phyloP scores from a whole-genome alignment of 1,139 yeast genomes.

The Kodamaea sp. region DNA sequence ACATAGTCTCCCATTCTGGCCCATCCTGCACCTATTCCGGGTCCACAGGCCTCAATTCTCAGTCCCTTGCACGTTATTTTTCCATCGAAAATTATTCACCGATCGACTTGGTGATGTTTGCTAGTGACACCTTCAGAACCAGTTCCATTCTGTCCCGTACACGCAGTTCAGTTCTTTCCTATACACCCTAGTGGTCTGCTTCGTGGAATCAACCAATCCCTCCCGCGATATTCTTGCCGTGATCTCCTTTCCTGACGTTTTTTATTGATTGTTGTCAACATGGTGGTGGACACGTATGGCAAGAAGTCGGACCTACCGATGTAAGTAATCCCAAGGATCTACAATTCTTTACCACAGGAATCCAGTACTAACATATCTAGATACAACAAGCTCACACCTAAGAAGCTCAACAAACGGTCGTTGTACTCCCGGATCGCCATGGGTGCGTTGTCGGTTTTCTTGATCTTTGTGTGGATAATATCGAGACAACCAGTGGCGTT shows the following conservation, averaged over 20 bases:
- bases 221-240: no score
- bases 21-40: no score
- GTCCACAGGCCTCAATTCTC: no score
- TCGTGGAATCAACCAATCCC: no score
- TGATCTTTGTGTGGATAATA: conserved; percentile 9
- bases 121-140: no score
- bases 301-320: conserved; percentile 52
- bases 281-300: conserved; percentile 36
- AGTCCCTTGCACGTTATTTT: background rate
- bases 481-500: conserved; percentile 2
- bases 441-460: conserved; percentile 8
- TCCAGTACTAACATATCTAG: conserved; percentile 8
- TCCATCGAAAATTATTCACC: background rate
- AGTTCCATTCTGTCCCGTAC: no score
- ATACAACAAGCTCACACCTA: conserved; percentile 17
- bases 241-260: no score
- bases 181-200: no score
- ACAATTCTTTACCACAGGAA: background rate
- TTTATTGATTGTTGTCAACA: conserved; percentile 10
- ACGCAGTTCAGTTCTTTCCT: no score
- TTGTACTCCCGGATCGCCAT: conserved; percentile 7
- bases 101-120: background rate
- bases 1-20: no score
- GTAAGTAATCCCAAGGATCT: no score
- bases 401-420: conserved; percentile 10